These are phyloP conservation scores for Salvia sclarea DNA, from an alignment of 305 asterid species.

Conservation along the genomic window DNA sequence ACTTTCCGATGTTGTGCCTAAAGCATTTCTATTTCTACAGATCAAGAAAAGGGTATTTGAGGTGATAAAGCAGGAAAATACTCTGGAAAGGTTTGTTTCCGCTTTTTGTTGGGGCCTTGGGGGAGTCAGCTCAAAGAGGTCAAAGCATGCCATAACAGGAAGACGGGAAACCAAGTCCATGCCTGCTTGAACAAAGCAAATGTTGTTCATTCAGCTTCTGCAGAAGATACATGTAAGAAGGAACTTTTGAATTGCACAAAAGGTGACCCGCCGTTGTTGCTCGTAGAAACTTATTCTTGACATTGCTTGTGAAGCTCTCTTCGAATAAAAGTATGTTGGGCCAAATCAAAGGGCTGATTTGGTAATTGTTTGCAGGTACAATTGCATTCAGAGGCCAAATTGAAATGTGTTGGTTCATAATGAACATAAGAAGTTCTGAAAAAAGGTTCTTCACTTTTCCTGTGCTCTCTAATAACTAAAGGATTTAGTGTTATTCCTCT, in stretches of 20 bases:
- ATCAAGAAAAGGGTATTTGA: slow-evolving; percentile 86
- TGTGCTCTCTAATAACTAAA: background rate
- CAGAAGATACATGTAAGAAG: slow-evolving; percentile 46
- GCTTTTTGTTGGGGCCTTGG: slow-evolving; percentile 35
- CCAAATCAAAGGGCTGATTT: slow-evolving; percentile 93
- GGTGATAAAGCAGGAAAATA: slow-evolving; percentile 52
- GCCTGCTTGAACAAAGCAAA: slow-evolving; percentile 40
- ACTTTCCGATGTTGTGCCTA: slow-evolving; percentile 22
- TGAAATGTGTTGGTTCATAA: slow-evolving; percentile 7
- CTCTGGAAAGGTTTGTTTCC: slow-evolving; percentile 49
- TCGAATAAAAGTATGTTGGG: slow-evolving; percentile 91
- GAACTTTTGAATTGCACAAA: slow-evolving; percentile 80
- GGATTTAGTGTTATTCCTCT: background rate
- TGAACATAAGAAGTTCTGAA: background rate
- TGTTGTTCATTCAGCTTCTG: slow-evolving; percentile 32
- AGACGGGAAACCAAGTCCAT: slow-evolving; percentile 38
- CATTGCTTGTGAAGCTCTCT: slow-evolving; percentile 78
- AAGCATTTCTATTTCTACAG: slow-evolving; percentile 42
- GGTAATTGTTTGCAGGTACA: slow-evolving; percentile 90
- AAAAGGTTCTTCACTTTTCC: background rate
- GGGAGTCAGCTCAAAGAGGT: slow-evolving; percentile 38
- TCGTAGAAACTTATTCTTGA: slow-evolving; percentile 69
- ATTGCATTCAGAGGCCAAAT: slow-evolving; percentile 25
- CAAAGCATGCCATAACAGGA: slow-evolving; percentile 43
- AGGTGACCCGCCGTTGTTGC: slow-evolving; percentile 80